Conservation (phyloP, 768 basidiomycete species). For the Auricularia sp. region DNA sequence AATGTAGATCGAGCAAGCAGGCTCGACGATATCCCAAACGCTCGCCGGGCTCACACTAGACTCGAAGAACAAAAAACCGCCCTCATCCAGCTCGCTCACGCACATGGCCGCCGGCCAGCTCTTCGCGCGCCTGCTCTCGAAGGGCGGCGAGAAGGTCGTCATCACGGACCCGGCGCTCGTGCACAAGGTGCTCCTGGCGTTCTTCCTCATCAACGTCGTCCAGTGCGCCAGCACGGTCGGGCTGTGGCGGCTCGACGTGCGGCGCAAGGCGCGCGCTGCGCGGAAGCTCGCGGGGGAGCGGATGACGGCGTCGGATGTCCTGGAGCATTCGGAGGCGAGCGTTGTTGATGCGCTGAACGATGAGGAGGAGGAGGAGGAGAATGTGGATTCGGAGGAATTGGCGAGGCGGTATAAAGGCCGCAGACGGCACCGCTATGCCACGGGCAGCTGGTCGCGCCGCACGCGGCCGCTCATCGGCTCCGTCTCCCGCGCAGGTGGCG, state of each 20-base stretch:
- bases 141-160: background rate
- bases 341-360: background rate
- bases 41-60: conserved; percentile 63
- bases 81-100: conserved; percentile 10
- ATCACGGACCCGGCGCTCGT: conserved; percentile 22
- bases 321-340: background rate
- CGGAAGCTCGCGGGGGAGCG: background rate
- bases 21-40: conserved; percentile 62
- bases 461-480: background rate
- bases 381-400: background rate
- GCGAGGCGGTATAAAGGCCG: background rate
- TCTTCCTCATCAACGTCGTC: conserved; percentile 45
- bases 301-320: conserved; percentile 3
- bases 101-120: conserved; percentile 8
- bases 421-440: background rate
- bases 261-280: conserved; percentile 1
- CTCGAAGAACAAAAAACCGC: conserved; percentile 21
- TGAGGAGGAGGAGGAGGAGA: background rate
- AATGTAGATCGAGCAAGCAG: conserved; percentile 59
- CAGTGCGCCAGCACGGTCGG: conserved; percentile 43
- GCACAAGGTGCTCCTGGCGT: conserved; percentile 47
- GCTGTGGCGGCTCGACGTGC: conserved; percentile 38
- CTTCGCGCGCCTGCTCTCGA: background rate
- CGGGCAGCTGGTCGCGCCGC: conserved; percentile 2
- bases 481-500: too few species aligned